These are phyloP conservation scores for Cardiospermum halicacabum DNA, from an alignment of 345 rosid species.

Conservation along the genomic window DNA sequence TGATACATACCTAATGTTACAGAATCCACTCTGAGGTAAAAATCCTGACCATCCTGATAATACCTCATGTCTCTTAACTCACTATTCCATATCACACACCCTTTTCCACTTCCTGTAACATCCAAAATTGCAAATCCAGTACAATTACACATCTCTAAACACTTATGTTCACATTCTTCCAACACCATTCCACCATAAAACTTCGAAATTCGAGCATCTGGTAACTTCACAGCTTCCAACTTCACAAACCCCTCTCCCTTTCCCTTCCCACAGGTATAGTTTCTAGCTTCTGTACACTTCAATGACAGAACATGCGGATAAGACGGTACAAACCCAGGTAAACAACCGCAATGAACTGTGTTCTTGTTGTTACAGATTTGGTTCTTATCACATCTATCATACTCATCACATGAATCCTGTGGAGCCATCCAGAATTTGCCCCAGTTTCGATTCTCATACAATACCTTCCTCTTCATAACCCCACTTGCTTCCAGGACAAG, in stretches of 20 bases:
- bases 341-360: not conserved
- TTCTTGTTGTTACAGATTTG: slow-evolving; percentile 3
- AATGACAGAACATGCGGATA: too few relatives aligned
- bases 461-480: too few relatives aligned
- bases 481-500: too few relatives aligned
- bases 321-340: not conserved
- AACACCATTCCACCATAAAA: too few relatives aligned
- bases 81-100: not conserved
- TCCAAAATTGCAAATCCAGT: not conserved
- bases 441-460: too few relatives aligned
- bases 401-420: slow-evolving; percentile 24
- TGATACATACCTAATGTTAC: too few relatives aligned
- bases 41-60: not conserved
- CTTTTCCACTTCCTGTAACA: not conserved
- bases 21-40: not conserved
- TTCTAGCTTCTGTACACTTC: not conserved
- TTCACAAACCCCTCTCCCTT: too few relatives aligned
- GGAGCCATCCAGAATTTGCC: too few relatives aligned
- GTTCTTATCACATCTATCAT: not conserved
- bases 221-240: too few relatives aligned
- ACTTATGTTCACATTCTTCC: not conserved
- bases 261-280: too few relatives aligned
- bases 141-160: not conserved
- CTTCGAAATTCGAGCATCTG: too few relatives aligned
- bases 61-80: not conserved